These are phyloP conservation scores for Spergularia marina DNA, from an alignment of 148 eudicot genomes.

Conservation along the genomic window DNA sequence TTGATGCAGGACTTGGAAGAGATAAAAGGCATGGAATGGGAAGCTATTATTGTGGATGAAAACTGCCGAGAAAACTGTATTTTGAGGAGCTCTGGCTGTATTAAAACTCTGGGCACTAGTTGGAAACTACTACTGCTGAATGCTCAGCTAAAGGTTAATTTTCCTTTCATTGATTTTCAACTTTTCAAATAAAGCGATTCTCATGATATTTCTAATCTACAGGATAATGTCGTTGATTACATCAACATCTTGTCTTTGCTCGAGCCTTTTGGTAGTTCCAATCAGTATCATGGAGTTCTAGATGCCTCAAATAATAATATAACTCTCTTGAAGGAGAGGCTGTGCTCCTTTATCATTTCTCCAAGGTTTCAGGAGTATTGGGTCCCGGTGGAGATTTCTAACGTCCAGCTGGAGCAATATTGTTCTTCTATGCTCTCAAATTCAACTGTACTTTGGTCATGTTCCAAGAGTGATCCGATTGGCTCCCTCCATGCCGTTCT, in stretches of 20 bases:
- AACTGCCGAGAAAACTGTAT: conserved; percentile 38
- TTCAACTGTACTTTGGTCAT: conserved; percentile 40
- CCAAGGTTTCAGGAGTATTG: conserved; percentile 62
- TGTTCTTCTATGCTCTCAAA: conserved; percentile 53
- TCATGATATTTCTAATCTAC: conserved; percentile 29
- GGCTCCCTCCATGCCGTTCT: conserved; percentile 53
- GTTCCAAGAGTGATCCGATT: conserved; percentile 37
- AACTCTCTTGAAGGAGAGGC: conserved; percentile 42
- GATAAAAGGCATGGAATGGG: conserved; percentile 54
- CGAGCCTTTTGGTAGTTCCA: conserved; percentile 32
- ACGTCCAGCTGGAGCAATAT: conserved; percentile 72
- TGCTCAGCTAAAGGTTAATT: conserved; percentile 47
- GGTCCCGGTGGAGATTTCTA: conserved; percentile 75
- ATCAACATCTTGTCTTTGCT: conserved; percentile 44
- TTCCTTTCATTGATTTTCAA: conserved; percentile 3
- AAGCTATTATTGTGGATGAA: conserved; percentile 60
- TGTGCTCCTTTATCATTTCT: conserved; percentile 39
- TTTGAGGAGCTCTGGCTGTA: conserved; percentile 33
- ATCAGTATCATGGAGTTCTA: conserved; percentile 18
- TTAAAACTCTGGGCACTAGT: conserved; percentile 42
- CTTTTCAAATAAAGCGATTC: background rate
- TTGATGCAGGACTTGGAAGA: conserved; percentile 51
- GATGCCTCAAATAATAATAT: conserved; percentile 26
- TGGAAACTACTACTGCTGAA: conserved; percentile 53
- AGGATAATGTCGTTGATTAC: conserved; percentile 55